Evolutionary conservation across 2,329 filamentous ascomycete species (phyloP).

Genomic region (Huntiella moniliformis): DNA sequence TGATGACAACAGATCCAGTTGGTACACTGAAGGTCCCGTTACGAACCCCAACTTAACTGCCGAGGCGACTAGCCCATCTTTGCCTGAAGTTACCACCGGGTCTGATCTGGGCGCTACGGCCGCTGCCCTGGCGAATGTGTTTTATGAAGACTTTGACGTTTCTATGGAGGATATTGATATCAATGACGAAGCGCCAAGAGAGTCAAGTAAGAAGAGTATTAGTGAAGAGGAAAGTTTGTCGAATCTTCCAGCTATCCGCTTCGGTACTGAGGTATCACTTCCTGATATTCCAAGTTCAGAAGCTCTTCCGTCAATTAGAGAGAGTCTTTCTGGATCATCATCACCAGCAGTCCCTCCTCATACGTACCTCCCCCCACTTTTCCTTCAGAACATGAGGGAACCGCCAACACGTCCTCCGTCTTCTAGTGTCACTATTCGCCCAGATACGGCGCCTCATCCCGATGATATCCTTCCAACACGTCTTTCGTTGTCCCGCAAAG

Average conservation of each 20-base stretch:
- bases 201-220: background rate
- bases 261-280: conserved; percentile 4
- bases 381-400: conserved; percentile 1
- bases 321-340: conserved; percentile 3
- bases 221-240: conserved; percentile 1
- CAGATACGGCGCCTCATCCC: conserved; percentile 3
- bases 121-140: background rate
- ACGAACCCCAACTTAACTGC: background rate
- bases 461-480: conserved; percentile 3
- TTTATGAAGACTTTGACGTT: background rate
- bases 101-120: background rate
- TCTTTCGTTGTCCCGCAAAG: conserved; percentile 5
- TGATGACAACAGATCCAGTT: conserved; percentile 6
- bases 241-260: conserved; percentile 6
- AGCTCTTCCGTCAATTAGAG: conserved; percentile 9
- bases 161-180: conserved; percentile 7
- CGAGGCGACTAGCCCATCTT: conserved; percentile 3
- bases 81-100: background rate
- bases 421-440: conserved; percentile 1
- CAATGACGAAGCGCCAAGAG: conserved; percentile 1
- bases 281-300: conserved; percentile 11
- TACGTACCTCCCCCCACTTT: background rate
- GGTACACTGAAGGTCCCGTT: conserved; percentile 9
- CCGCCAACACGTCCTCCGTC: background rate
- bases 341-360: conserved; percentile 5